Base-by-base conservation (phyloP, 1,284 basidiomycete species). In the Fistulinella staudtii region DNA sequence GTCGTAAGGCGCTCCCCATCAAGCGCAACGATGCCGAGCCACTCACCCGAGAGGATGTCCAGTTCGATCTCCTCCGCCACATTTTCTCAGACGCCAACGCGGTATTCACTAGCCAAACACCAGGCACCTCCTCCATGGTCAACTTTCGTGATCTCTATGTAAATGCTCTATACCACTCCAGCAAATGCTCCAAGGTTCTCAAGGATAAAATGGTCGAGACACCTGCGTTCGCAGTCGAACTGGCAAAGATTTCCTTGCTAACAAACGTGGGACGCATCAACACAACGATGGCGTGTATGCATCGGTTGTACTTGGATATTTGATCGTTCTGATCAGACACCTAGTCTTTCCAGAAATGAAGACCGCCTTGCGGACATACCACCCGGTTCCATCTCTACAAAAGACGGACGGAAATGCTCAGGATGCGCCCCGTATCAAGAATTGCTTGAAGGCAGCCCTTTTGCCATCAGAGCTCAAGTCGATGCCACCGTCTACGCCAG, bases 191-290 rank as follows among this genome's bases (percentile, higher is more conserved):
- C 45, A 90, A 89, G 67, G 83, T 86, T 21, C 79, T 91, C 61
- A 84, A 87, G 60, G 87, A 93, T 61, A 92, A 90, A 66, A 85
- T 93, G 75, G 60, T 79, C 36, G 84, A 88, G 44, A 85, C 79
- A 2, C 85, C 86, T 25, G 79, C 79, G 14, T 94, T 91, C 63
- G 86, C 82, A 3, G 71, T 83, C 45, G 90, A 92, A 65, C 81
- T 92, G 53, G 86, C 82, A 40, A 93, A 89, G 70, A 79, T 93
- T 35, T 86, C 88, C 33, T 71, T 95, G 22, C 73, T 95, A 36
- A 89, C 92, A 39, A 95, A 95, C 57, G 85, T 93, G 39, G 92
- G 92, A n/a, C 75, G 91, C 46, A 90, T 95, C 64, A 95, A 94
- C 61, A 94, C 92, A 20, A 94, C 93, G 24, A 85, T 93, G 77